Base-by-base conservation (phyloP, 2,329 filamentous ascomycete species). In the Hypoxylon sp. region DNA sequence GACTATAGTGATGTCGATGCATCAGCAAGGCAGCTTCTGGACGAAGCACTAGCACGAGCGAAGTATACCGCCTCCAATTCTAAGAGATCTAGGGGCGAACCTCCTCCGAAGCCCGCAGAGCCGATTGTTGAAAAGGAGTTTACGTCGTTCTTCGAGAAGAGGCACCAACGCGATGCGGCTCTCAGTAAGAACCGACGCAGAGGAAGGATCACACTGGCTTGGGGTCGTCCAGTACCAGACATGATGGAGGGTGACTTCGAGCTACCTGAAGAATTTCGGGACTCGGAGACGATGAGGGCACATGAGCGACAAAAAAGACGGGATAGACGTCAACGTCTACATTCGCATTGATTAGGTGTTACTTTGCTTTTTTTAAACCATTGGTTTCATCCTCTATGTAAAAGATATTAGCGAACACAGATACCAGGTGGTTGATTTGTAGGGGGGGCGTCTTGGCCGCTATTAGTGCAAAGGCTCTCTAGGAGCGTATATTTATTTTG, bases 81-180 rank as follows among this genome's bases (percentile, higher is more conserved):
- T 5, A 66, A 62, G 37, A 59, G 53, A 40, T 50, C 44, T 15
- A 57, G 63, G 29, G 60, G 61, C 30, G 62, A 67, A 25, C 59
- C 60, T 8, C 61, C 63, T n/a, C 59, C 61, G 11, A 57, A 51
- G 16, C 59, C 67, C 7, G 67, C 69, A 23, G 67, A 74, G 25
- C 71, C 72, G 12, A 65, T 71, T 19, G 73, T 75, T 7, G 70
- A 70, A 2, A 81, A 78, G 50, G 87, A 89, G 26, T 91, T 97
- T 66, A 88, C 78, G n/a, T 96, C 90, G 0, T 97, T 97, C 74
- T 97, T 91, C 68, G 71, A 80, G 12, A 91, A 94, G 72, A 84
- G 81, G 16, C 86, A 95, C 65, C 80, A 93, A 54, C 87, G 93
- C 17, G 89, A 91, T 15, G 83, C 86, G 5, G 91, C 92, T 7